phyloP scores from a whole-genome alignment of 2,329 filamentous ascomycete genomes.

The Eutypella sp. region DNA sequence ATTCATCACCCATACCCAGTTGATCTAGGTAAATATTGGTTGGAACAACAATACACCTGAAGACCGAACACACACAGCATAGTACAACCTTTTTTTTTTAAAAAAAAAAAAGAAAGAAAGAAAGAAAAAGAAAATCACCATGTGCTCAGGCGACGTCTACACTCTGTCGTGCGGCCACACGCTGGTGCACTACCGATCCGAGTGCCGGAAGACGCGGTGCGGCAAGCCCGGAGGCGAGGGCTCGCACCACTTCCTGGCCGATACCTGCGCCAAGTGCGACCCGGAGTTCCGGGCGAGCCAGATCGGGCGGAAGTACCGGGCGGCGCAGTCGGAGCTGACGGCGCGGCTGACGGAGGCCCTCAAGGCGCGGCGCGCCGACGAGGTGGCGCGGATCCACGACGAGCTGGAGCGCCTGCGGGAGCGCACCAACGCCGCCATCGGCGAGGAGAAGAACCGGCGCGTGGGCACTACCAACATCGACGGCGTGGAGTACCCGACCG shows the following conservation, averaged over 20 bases:
- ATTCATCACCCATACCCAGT: too few species aligned
- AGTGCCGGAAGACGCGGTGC: constrained; percentile 3
- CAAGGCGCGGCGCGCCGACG: constrained; percentile 3
- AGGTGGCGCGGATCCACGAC: neutral
- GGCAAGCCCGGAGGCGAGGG: constrained; percentile 4
- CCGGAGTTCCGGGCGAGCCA: constrained; percentile 12
- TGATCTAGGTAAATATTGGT: too few species aligned
- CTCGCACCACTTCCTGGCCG: constrained; percentile 21
- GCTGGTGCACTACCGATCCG: constrained; percentile 11
- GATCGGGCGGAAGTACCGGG: neutral
- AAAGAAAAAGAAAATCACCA: constrained; percentile 6
- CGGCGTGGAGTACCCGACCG: neutral
- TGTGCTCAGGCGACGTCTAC: constrained; percentile 20
- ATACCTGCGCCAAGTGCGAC: constrained; percentile 35
- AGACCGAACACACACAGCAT: too few species aligned
- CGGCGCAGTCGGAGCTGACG: constrained; percentile 22
- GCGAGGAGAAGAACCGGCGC: too few species aligned
- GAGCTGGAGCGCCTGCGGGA: neutral
- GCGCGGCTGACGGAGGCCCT: constrained; percentile 21
- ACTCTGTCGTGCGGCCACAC: constrained; percentile 22
- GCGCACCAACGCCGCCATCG: neutral
- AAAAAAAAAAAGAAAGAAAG: neutral
- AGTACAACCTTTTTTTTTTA: neutral
- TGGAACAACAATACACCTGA: too few species aligned
- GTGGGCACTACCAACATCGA: too few species aligned